Percentiles rank a stretch among this genome's conserved stretches.
Evolutionary conservation across 2,329 filamentous ascomycete species (phyloP).

Genomic region (Colletotrichum truncatum): DNA sequence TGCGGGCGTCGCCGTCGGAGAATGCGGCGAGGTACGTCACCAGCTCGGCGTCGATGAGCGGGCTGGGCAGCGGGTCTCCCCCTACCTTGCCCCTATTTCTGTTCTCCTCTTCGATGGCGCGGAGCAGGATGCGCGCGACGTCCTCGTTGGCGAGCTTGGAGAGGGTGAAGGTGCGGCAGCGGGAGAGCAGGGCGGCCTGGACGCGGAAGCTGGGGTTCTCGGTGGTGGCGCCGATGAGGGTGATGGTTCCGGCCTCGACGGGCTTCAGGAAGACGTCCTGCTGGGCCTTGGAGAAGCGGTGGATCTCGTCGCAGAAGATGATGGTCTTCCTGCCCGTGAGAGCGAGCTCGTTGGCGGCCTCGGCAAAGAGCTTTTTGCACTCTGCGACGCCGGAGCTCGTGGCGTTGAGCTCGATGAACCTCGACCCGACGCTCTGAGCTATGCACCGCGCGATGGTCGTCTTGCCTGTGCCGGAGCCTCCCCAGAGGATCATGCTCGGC

Average conservation of each 20-base stretch:
- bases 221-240: slow-evolving; percentile 92
- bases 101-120: slow-evolving; percentile 74
- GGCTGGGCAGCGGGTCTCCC: slow-evolving; percentile 46
- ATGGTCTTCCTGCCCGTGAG: slow-evolving; percentile 92
- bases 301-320: slow-evolving; percentile 97
- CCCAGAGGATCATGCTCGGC: slow-evolving; percentile 96
- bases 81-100: neutral
- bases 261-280: slow-evolving; percentile 95
- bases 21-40: slow-evolving; percentile 85
- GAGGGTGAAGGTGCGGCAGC: slow-evolving; percentile 91
- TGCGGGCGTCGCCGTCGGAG: slow-evolving; percentile 91
- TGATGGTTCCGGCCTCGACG: slow-evolving; percentile 90
- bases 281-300: slow-evolving; percentile 89
- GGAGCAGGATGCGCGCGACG: slow-evolving; percentile 76
- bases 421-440: slow-evolving; percentile 80
- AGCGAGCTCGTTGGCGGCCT: slow-evolving; percentile 81
- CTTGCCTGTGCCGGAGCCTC: slow-evolving; percentile 82
- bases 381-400: slow-evolving; percentile 89
- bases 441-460: slow-evolving; percentile 94
- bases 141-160: slow-evolving; percentile 77
- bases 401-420: slow-evolving; percentile 96
- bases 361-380: slow-evolving; percentile 90
- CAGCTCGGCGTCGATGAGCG: slow-evolving; percentile 80
- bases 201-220: slow-evolving; percentile 98
- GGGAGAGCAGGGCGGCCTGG: slow-evolving; percentile 84